Evolutionary conservation across 208 protist species (phyloP).

Genomic region (Trypanosoma rangeli): DNA sequence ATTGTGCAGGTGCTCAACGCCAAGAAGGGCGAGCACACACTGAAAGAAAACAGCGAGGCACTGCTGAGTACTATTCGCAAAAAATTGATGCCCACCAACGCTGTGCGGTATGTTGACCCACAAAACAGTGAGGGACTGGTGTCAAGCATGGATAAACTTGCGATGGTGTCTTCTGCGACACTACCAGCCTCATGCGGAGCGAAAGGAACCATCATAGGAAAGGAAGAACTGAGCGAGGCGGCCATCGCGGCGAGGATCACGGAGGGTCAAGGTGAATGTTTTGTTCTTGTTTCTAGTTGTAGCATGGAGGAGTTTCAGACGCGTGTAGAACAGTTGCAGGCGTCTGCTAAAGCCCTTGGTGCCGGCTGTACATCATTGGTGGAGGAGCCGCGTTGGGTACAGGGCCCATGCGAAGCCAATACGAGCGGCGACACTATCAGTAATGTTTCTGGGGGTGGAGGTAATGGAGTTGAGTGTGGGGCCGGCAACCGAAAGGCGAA

Average conservation of each 20-base stretch:
- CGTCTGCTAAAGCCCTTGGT: slow-evolving; percentile 29
- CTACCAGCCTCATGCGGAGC: not conserved
- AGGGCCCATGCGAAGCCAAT: not conserved
- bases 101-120: slow-evolving; percentile 19
- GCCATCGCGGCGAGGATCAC: slow-evolving; percentile 40
- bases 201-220: slow-evolving; percentile 15
- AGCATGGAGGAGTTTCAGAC: slow-evolving; percentile 31
- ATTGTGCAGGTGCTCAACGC: slow-evolving; percentile 81
- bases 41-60: slow-evolving; percentile 56
- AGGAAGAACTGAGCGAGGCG: slow-evolving; percentile 38
- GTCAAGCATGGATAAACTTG: not conserved
- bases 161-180: not conserved
- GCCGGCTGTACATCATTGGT: slow-evolving; percentile 48
- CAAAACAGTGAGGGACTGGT: not conserved
- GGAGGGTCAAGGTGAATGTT: slow-evolving; percentile 70
- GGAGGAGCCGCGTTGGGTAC: slow-evolving; percentile 52
- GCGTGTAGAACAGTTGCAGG: slow-evolving; percentile 32
- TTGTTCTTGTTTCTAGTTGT: slow-evolving; percentile 46
- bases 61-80: slow-evolving; percentile 62
- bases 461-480: not conserved
- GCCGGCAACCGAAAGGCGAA: slow-evolving; percentile 12
- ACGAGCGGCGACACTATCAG: slow-evolving; percentile 2
- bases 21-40: slow-evolving; percentile 65
- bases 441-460: not conserved
- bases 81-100: slow-evolving; percentile 38